Percentiles rank a stretch among this genome's conserved stretches.
Evolutionary conservation across 257 asterid genomes (phyloP).

Genomic region (Jacaranda mimosifolia): DNA sequence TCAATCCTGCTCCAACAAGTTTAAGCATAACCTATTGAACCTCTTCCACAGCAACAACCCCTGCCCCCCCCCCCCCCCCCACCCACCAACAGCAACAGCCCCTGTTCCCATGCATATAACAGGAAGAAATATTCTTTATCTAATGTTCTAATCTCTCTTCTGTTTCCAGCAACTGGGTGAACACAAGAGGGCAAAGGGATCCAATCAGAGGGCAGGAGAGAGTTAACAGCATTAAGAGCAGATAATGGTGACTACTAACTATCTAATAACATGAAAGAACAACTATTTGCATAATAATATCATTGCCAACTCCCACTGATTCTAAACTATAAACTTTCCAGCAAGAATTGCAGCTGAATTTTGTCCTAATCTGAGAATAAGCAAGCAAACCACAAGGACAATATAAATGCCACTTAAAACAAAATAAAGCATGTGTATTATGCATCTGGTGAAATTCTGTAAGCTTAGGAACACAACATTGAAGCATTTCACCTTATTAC

Average conservation of each 20-base stretch:
- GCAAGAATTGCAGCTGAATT: neutral
- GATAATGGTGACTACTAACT: neutral
- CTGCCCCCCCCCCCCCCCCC: neutral
- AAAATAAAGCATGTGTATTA: neutral
- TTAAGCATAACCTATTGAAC: neutral
- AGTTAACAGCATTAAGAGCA: neutral
- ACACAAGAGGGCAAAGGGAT: neutral
- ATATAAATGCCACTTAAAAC: neutral
- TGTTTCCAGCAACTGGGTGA: neutral
- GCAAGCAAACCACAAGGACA: neutral
- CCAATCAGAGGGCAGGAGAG: neutral
- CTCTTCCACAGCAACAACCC: neutral
- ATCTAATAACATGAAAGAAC: neutral
- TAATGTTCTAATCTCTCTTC: neutral
- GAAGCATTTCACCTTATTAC: neutral
- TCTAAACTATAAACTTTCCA: neutral
- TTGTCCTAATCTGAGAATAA: neutral
- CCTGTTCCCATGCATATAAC: neutral
- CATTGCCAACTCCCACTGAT: neutral
- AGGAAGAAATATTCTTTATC: neutral
- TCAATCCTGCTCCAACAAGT: constrained; percentile 14
- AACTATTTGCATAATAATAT: neutral
- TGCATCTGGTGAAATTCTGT: neutral
- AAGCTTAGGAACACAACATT: neutral
- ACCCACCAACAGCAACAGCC: constrained; percentile 8